Evolutionary conservation across 257 asterid species (phyloP), one percentile per base, ranked within the genome.

Genomic region (Fraxinus pennsylvanica): DNA sequence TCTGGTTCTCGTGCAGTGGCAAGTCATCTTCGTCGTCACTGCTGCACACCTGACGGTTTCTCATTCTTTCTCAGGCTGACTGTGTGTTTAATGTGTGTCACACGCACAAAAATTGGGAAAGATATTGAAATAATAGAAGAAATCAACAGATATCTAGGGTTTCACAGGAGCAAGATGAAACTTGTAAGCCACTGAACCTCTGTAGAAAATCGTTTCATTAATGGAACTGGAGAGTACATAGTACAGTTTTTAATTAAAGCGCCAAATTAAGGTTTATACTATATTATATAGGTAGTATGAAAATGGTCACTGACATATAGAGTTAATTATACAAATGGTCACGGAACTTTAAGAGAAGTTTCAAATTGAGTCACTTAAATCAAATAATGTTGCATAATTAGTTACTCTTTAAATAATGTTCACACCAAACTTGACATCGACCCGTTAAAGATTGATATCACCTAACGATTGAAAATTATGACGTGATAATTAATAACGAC

Each of bases 11-110:
- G 1, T 57, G 84, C 6, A 71, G 84, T 6, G 78, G 84, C 36
- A 77, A 84, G 59, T 82, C 79, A 68, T 88, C 91, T 71, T 88
- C 97, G 36, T 91, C 97, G 83, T 90, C 94, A 81, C 97, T 90
- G 74, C 75, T 74, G 30, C 79, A 82, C 47, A 88, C 69, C 82
- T 6, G 85, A 54, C 94, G 88, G 33, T 87, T 92, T 30, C 88
- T 81, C 92, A 89, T 92, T 30, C 68, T 75, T 13, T 15, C 59
- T 47, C 59, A 7, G 50, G n/a, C 33, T 9, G 54, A 65, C 14
- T 39, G 25, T 68, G 68, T 25, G 79, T 5, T 75, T 2, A 66
- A 6, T 12, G 36, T 22, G 69, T 25, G 33, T 61, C 68, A 8
- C 12, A 25, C 5, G 32, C 32, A 25, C 30, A 61, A 22, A 27